Conservation (phyloP, 2,329 filamentous ascomycete species). For the Alternaria ethzedia region DNA sequence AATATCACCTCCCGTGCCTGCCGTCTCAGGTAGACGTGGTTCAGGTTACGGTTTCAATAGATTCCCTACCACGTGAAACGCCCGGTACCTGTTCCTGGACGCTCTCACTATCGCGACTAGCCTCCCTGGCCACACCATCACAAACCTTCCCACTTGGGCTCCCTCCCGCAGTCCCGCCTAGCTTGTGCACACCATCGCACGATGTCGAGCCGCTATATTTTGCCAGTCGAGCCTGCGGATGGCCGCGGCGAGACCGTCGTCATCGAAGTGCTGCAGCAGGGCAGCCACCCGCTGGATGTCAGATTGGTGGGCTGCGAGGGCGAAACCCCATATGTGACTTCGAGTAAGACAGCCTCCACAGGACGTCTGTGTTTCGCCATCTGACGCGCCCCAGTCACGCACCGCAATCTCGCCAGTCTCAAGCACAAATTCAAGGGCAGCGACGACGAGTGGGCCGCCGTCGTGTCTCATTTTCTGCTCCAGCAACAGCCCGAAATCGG, state of each 20-base stretch:
- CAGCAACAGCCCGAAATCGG: conserved; percentile 49
- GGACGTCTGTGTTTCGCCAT: conserved; percentile 16
- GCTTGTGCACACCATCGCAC: background rate
- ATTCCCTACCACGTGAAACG: conserved; percentile 17
- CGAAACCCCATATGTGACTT: conserved; percentile 63
- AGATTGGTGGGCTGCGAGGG: conserved; percentile 73
- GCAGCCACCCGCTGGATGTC: conserved; percentile 65
- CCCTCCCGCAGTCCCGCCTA: conserved; percentile 1
- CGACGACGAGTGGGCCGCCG: conserved; percentile 68
- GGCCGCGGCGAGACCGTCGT: conserved; percentile 63
- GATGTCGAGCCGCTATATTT: conserved; percentile 49
- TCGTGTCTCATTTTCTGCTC: conserved; percentile 65
- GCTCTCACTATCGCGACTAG: conserved; percentile 1
- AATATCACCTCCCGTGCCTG: conserved; percentile 14
- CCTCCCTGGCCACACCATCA: conserved; percentile 1
- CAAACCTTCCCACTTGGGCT: conserved; percentile 4
- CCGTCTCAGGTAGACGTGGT: background rate
- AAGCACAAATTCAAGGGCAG: conserved; percentile 45
- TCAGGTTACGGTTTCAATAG: conserved; percentile 16
- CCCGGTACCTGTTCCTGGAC: conserved; percentile 14
- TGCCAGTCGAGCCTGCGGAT: conserved; percentile 66
- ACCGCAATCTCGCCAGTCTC: conserved; percentile 39
- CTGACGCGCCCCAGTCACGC: conserved; percentile 43
- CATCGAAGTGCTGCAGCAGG: conserved; percentile 62
- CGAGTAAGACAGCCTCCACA: conserved; percentile 57